Conservation (phyloP, 2,329 filamentous ascomycete species). For the Monilinia laxa region DNA sequence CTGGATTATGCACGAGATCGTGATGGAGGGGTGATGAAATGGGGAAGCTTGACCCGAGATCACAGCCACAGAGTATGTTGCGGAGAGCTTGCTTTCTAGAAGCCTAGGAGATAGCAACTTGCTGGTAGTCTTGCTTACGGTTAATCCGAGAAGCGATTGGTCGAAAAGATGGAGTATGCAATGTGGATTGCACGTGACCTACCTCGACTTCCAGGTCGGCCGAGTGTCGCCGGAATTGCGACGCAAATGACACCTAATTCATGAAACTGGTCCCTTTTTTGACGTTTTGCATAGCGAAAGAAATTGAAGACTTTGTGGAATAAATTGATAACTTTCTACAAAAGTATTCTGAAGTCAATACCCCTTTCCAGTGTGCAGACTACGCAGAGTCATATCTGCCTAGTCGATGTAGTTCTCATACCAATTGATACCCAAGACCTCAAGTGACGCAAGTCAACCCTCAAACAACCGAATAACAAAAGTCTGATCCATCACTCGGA, state of each 20-base stretch:
- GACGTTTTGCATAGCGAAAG: too few species aligned
- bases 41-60: conserved; percentile 10
- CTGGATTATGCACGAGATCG: conserved; percentile 17
- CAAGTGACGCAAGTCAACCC: background rate
- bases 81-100: background rate
- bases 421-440: background rate
- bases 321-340: background rate
- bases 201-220: too few species aligned
- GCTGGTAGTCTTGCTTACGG: background rate
- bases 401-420: background rate
- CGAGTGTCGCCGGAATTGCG: background rate
- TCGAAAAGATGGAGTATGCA: background rate
- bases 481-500: conserved; percentile 15
- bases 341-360: background rate
- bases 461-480: background rate
- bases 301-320: background rate
- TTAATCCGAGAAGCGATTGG: background rate
- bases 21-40: conserved; percentile 4
- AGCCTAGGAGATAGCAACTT: background rate
- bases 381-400: background rate
- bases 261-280: too few species aligned
- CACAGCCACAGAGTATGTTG: background rate
- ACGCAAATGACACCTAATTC: background rate
- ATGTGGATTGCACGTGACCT: background rate
- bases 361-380: background rate